These are phyloP conservation scores for Lepraria neglecta DNA, from an alignment of 495 filamentous ascomycete genomes.

Conservation along the genomic window DNA sequence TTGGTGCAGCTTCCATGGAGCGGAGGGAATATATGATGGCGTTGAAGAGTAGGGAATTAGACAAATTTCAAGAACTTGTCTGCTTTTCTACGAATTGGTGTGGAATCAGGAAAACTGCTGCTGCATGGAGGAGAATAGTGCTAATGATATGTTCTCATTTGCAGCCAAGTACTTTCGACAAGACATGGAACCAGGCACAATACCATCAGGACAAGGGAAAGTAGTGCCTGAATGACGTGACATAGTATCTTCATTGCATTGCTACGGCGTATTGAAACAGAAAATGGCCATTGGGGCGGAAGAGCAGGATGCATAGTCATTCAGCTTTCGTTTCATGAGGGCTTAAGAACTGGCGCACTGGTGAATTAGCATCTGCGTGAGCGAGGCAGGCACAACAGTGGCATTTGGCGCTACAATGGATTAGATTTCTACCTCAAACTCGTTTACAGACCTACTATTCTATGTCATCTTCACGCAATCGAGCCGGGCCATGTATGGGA, in stretches of 20 bases:
- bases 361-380: neutral
- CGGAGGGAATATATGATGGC: too few relatives aligned
- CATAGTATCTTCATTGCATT: neutral
- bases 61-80: neutral
- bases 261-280: neutral
- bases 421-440: neutral
- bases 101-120: neutral
- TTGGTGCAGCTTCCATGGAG: neutral
- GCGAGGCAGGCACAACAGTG: neutral
- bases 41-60: too few relatives aligned
- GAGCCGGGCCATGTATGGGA: too few relatives aligned
- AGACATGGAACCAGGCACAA: slow-evolving; percentile 18
- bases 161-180: slow-evolving; percentile 18
- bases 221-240: neutral
- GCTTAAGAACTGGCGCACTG: neutral
- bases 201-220: slow-evolving; percentile 18
- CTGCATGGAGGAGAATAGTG: too few relatives aligned
- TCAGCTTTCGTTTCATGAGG: neutral
- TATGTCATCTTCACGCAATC: neutral
- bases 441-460: neutral
- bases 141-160: neutral
- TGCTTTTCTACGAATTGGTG: neutral
- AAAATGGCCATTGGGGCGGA: neutral
- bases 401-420: neutral
- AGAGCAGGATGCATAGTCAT: neutral